phyloP scores from a whole-genome alignment of 148 eudicot species.

The Talinum fruticosum region DNA sequence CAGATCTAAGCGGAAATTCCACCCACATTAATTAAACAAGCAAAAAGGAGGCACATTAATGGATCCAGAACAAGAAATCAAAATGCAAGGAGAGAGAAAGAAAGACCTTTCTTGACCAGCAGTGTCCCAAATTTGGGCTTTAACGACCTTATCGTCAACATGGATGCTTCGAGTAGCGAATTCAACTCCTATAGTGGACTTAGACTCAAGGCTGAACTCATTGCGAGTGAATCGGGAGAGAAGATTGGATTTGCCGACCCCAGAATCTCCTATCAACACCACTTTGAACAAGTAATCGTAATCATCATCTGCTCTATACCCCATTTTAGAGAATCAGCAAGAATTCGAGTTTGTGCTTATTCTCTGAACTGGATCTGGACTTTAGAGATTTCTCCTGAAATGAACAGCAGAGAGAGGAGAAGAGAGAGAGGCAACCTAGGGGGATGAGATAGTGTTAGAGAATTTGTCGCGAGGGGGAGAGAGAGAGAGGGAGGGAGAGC shows the following conservation, averaged over 20 bases:
- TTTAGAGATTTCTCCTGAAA: background rate
- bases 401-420: background rate
- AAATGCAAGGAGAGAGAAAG: background rate
- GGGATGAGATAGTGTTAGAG: background rate
- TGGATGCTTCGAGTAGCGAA: conserved; percentile 63
- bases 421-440: conserved; percentile 7
- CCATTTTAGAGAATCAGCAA: conserved; percentile 19
- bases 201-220: conserved; percentile 67
- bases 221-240: conserved; percentile 56
- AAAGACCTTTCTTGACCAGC: conserved; percentile 61
- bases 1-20: background rate
- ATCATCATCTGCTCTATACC: conserved; percentile 59
- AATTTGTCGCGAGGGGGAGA: background rate
- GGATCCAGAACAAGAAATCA: background rate
- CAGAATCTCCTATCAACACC: conserved; percentile 59
- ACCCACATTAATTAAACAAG: background rate
- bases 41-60: background rate
- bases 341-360: background rate
- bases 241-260: conserved; percentile 58
- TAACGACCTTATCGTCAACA: conserved; percentile 61
- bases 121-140: conserved; percentile 77
- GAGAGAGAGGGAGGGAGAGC: background rate
- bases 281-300: conserved; percentile 65
- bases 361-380: background rate
- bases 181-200: conserved; percentile 67